Percentiles rank a stretch among this genome's conserved stretches.
Conservation (phyloP, 345 rosid genomes). For the Eucalyptus brandiana region DNA sequence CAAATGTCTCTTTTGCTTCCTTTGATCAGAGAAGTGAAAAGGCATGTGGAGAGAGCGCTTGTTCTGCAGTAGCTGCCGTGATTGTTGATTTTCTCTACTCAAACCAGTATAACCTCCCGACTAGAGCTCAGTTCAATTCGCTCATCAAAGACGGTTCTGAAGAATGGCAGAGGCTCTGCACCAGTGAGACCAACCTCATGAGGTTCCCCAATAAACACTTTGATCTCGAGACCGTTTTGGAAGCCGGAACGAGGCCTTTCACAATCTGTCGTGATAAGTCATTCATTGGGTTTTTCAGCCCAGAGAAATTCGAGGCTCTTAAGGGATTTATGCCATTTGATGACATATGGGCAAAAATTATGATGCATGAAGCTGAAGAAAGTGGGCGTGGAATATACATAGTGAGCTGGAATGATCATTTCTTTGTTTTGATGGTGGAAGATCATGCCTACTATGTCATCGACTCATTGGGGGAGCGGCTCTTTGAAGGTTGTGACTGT, state of each 20-base stretch:
- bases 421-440: slow-evolving; percentile 43
- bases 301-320: slow-evolving; percentile 27
- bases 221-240: slow-evolving; percentile 24
- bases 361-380: neutral
- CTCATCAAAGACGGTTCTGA: slow-evolving; percentile 19
- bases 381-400: slow-evolving; percentile 8
- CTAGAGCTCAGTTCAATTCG: slow-evolving; percentile 3
- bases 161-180: slow-evolving; percentile 17
- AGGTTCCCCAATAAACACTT: slow-evolving; percentile 20
- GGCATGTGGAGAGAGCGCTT: slow-evolving; percentile 23
- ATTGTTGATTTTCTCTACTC: slow-evolving; percentile 17
- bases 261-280: slow-evolving; percentile 14
- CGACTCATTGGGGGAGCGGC: slow-evolving; percentile 52
- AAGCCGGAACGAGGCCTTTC: slow-evolving; percentile 16
- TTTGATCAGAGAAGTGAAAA: slow-evolving; percentile 22
- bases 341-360: slow-evolving; percentile 31
- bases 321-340: slow-evolving; percentile 37
- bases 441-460: slow-evolving; percentile 25
- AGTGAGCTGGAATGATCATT: slow-evolving; percentile 65
- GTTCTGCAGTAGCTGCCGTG: slow-evolving; percentile 6
- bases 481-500: slow-evolving; percentile 48
- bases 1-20: slow-evolving; percentile 23
- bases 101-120: slow-evolving; percentile 5
- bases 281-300: slow-evolving; percentile 38
- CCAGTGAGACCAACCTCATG: neutral